Evolutionary conservation across 306 rosid genomes (phyloP), one percentile per base, ranked within the genome.

Genomic region (Canavalia gladiata): DNA sequence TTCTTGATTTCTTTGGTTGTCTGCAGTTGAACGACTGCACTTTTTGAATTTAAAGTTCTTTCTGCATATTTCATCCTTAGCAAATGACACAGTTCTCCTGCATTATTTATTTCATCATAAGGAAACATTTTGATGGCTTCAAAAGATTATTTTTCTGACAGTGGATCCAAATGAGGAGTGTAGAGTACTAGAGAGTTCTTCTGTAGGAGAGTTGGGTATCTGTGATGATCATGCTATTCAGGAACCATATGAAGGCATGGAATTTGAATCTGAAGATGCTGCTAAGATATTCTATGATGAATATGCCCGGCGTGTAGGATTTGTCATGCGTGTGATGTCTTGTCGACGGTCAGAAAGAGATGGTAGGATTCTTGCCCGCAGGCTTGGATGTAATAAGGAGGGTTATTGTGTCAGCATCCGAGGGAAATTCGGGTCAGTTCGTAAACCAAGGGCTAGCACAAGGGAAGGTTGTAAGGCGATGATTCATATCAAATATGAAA

Each of bases 401-500:
- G 98, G 98, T 7, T 71, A 88, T 45, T 91, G 98, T 82, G 88
- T 92, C 77, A 92, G 97, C 78, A 86, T 91, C 74, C 90, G 91
- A 29, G 97, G 97, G 73, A 92, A 95, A 72, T 89, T 82, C 43
- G 91, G 97, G 67, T 86, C 94, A 5, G 88, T 89, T 78, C 89
- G 98, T 51, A 91, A 91, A 85, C 92, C 97, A 42, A 87, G 97
- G 70, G 84, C 97, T 25, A 92, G 97, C 88, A 90, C 98, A 68
- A 89, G 98, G 87, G 98, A 91, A 82, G 98, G 98, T 76, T 95
- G 98, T 68, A 95, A 91, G 91, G 98, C 97, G 1, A 95, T 95
- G 98, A 89, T 95, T 86, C 97, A 95, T 76, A 91, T 95, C 34
- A 95, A 95, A 82, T 95, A 72, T 84, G 97, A 91, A 29, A 89